These are phyloP conservation scores for Gentiana macrophylla DNA, from an alignment of 257 asterid species.

Conservation along the genomic window DNA sequence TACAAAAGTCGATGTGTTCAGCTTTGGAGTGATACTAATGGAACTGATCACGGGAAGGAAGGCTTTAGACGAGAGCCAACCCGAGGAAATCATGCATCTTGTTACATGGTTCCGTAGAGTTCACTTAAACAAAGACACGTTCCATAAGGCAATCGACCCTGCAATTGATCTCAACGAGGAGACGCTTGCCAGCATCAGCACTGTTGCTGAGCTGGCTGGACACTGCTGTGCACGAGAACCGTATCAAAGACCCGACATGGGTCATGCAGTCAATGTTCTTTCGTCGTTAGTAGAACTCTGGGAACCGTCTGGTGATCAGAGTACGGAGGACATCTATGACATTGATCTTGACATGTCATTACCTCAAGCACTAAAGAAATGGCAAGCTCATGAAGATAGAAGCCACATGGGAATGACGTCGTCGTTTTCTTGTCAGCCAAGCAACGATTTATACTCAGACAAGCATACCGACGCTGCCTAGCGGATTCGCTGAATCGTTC, in stretches of 20 bases:
- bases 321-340: slow-evolving; percentile 56
- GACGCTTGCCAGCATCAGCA: slow-evolving; percentile 54
- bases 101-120: slow-evolving; percentile 91
- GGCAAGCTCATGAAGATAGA: slow-evolving; percentile 78
- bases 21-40: slow-evolving; percentile 94
- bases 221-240: slow-evolving; percentile 93
- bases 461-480: slow-evolving; percentile 78
- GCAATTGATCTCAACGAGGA: slow-evolving; percentile 61
- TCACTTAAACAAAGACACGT: slow-evolving; percentile 69
- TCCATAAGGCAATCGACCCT: slow-evolving; percentile 85
- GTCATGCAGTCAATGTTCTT: slow-evolving; percentile 81
- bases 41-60: slow-evolving; percentile 84
- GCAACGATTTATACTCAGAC: slow-evolving; percentile 79
- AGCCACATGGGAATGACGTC: slow-evolving; percentile 51
- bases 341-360: slow-evolving; percentile 85
- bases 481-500: slow-evolving; percentile 81
- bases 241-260: slow-evolving; percentile 89
- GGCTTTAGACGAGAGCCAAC: slow-evolving; percentile 87
- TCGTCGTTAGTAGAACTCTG: slow-evolving; percentile 83
- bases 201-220: slow-evolving; percentile 86
- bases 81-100: slow-evolving; percentile 92
- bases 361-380: slow-evolving; percentile 86
- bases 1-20: slow-evolving; percentile 86
- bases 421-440: slow-evolving; percentile 63
- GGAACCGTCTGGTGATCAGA: slow-evolving; percentile 57